Evolutionary conservation across 495 filamentous ascomycete species (phyloP).

Genomic region (Penicillium robsamsonii): DNA sequence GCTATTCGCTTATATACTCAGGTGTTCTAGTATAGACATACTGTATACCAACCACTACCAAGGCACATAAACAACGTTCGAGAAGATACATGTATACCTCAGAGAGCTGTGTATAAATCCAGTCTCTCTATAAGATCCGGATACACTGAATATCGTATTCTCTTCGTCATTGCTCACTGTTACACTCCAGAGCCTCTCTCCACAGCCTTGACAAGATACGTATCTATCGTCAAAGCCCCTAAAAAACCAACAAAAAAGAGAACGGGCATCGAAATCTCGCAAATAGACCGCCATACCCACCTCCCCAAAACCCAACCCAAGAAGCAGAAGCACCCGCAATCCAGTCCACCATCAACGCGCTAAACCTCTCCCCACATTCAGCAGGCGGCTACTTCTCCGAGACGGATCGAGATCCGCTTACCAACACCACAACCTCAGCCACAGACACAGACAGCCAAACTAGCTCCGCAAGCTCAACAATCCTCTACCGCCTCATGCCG

Average conservation of each 20-base stretch:
- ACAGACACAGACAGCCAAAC: background rate
- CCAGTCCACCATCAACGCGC: slow-evolving; percentile 40
- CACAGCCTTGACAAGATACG: background rate
- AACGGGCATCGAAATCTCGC: slow-evolving; percentile 15
- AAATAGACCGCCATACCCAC: slow-evolving; percentile 18
- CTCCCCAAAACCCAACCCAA: background rate
- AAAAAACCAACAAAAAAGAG: background rate
- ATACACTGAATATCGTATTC: no score
- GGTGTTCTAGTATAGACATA: no score
- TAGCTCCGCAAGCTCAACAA: no score
- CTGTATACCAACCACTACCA: no score
- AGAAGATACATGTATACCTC: no score
- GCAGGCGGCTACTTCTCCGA: slow-evolving; percentile 66
- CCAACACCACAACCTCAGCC: background rate
- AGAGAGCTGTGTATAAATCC: no score
- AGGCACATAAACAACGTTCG: no score
- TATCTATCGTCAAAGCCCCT: background rate
- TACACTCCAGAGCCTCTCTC: background rate
- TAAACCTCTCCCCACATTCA: slow-evolving; percentile 51
- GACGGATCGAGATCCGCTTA: slow-evolving; percentile 57
- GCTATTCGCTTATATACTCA: no score
- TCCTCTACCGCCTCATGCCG: no score
- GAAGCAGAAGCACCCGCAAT: slow-evolving; percentile 31
- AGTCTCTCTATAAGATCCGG: no score
- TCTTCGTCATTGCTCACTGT: background rate